phyloP scores from a whole-genome alignment of 441 rosid species.

The Breynia disticha region DNA sequence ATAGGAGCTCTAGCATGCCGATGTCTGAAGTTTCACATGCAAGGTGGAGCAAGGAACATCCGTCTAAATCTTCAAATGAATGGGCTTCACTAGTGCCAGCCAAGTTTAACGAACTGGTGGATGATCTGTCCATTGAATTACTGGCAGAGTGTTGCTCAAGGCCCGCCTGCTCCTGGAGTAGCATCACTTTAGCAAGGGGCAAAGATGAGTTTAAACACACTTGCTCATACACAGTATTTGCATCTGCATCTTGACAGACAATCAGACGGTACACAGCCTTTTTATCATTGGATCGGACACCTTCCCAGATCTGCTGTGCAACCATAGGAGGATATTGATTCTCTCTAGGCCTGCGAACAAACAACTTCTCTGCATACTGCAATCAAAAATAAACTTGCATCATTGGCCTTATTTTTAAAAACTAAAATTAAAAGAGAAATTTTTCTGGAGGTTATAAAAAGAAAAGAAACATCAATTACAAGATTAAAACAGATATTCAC shows the following conservation, averaged over 20 bases:
- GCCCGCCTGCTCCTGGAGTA: conserved; percentile 60
- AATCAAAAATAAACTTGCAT: conserved; percentile 7
- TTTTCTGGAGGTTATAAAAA: too few species aligned
- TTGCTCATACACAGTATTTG: conserved; percentile 59
- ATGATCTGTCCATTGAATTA: conserved; percentile 58
- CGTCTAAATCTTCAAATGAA: conserved; percentile 46
- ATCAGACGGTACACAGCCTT: conserved; percentile 82
- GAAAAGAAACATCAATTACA: too few species aligned
- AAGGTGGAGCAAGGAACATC: conserved; percentile 84
- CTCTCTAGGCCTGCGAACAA: conserved; percentile 70
- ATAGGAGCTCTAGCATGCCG: conserved; percentile 96
- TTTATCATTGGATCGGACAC: conserved; percentile 81
- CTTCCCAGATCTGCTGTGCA: conserved; percentile 86
- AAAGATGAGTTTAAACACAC: conserved; percentile 47
- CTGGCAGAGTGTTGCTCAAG: conserved; percentile 44
- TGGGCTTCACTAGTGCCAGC: conserved; percentile 39
- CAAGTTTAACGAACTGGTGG: conserved; percentile 46
- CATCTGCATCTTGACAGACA: conserved; percentile 69
- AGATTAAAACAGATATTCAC: too few species aligned
- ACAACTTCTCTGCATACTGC: conserved; percentile 93
- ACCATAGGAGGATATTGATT: conserved; percentile 39
- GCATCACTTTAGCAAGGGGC: conserved; percentile 79
- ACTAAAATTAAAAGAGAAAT: not conserved
- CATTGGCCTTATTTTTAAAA: conserved; percentile 1
- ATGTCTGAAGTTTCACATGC: conserved; percentile 96